Base-by-base conservation (phyloP, 495 filamentous ascomycete genomes). In the Penicilliopsis zonata region DNA sequence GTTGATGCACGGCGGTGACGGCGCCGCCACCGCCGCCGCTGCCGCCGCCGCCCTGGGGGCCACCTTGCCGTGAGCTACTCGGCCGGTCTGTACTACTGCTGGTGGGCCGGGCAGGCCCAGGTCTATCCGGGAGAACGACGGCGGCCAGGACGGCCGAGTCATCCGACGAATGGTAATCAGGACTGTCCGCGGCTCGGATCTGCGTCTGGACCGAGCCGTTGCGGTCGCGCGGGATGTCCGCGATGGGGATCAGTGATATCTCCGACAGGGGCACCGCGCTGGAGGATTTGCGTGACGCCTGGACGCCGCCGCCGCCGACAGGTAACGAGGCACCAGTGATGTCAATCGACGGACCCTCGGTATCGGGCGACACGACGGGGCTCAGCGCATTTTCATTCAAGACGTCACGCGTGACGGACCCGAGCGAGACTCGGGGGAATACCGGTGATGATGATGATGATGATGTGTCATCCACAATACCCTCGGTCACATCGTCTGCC, bases 261-360 rank as follows among this genome's bases (percentile, higher is more conserved):
- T 52, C 41, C 23, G 52, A 14, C 18, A 55, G 54, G 1, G 59
- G 59, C 33, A 60, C 38, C 22, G 53, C 57, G 25, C 37, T 48
- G 14, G 59, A 61, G 2, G 59, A 61, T 23, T 56, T 58, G 13
- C 57, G 50, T 9, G 56, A 57, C 9, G 55, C 24, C 13, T 43
- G 36, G 15, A 46, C 48, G 3, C 40, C 32, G n/a, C n/a, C n/a
- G n/a, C n/a, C n/a, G n/a, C n/a, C n/a, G n/a, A n/a, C n/a, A 0
- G 30, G 38, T 0, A 48, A 32, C 1, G 57, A 35, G 13, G 23
- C 47, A 8, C 53, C 56, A 2, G 54, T 55, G 20, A 60, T 60
- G 31, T 63, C 59, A 26, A 60, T 59, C n/a, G 55, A 53, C 9
- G 59, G 59, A 16, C 56, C 59, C 1, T 50, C 42, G 0, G 59